Percentiles rank a stretch among this genome's conserved stretches.
Evolutionary conservation across 257 asterid species (phyloP).

Genomic region (Thymus mandschuricus): DNA sequence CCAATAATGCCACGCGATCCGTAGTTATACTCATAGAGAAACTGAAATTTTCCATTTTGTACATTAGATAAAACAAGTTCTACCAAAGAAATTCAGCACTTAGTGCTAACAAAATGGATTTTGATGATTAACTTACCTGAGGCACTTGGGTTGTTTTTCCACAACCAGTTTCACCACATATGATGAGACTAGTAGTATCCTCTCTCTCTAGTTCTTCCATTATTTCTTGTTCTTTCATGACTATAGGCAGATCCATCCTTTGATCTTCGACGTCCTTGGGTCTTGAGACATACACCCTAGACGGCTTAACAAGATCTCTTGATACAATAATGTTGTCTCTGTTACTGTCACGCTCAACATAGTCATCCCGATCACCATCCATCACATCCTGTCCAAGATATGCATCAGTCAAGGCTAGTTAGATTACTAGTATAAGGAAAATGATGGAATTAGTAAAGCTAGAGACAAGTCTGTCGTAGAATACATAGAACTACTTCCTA

Average conservation of each 20-base stretch:
- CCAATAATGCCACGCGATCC: constrained; percentile 92
- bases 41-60: constrained; percentile 54
- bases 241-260: constrained; percentile 80
- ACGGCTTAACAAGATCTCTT: constrained; percentile 51
- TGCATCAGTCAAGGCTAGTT: constrained; percentile 22
- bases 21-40: constrained; percentile 90
- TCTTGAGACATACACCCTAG: constrained; percentile 72
- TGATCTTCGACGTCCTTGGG: constrained; percentile 76
- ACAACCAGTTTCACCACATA: constrained; percentile 98
- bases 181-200: constrained; percentile 64
- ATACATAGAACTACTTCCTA: constrained; percentile 2
- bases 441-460: not conserved
- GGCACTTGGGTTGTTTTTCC: constrained; percentile 99
- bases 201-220: constrained; percentile 75
- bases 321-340: constrained; percentile 28
- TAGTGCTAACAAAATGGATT: constrained; percentile 10
- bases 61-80: constrained; percentile 22
- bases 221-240: constrained; percentile 98
- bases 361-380: constrained; percentile 34
- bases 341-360: constrained; percentile 32
- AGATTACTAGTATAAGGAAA: not conserved
- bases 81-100: not conserved
- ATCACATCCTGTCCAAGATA: constrained; percentile 44
- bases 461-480: not conserved
- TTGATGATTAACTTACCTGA: constrained; percentile 59